Evolutionary conservation across 2,329 filamentous ascomycete genomes (phyloP).

Genomic region (Aureobasidium sp.): DNA sequence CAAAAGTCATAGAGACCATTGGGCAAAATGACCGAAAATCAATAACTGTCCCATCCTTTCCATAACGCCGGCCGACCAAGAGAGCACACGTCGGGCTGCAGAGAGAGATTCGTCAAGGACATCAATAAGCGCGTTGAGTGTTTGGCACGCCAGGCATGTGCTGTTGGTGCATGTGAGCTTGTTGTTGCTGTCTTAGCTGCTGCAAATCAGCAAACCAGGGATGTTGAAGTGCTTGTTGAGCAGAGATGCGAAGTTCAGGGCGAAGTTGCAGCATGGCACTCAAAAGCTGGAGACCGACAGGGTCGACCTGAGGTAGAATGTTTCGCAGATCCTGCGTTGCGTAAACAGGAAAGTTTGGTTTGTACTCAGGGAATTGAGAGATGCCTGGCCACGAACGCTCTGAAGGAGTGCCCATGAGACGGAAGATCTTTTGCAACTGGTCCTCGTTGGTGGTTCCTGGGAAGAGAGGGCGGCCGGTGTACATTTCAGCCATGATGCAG

Average conservation of each 20-base stretch:
- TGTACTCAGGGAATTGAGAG: slow-evolving; percentile 94
- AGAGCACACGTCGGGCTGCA: not conserved
- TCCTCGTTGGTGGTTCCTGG: slow-evolving; percentile 98
- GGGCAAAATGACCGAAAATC: not conserved
- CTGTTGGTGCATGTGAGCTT: slow-evolving; percentile 16
- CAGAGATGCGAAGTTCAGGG: slow-evolving; percentile 85
- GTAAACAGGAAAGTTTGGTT: slow-evolving; percentile 88
- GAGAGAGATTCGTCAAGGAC: not conserved
- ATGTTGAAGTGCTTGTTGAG: slow-evolving; percentile 77
- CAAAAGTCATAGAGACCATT: too few species aligned
- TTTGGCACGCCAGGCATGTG: slow-evolving; percentile 18
- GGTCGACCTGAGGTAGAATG: slow-evolving; percentile 86
- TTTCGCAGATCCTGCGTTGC: slow-evolving; percentile 82
- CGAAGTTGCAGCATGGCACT: slow-evolving; percentile 86
- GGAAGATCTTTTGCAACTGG: slow-evolving; percentile 93
- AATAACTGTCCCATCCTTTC: not conserved
- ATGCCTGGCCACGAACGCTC: slow-evolving; percentile 95
- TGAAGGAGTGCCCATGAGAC: slow-evolving; percentile 95
- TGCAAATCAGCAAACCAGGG: slow-evolving; percentile 82
- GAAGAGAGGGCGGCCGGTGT: slow-evolving; percentile 89
- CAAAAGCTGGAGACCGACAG: slow-evolving; percentile 76
- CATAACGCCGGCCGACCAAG: slow-evolving; percentile 3
- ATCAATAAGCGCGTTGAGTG: slow-evolving; percentile 19
- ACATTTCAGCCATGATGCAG: slow-evolving; percentile 99
- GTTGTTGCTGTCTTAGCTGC: slow-evolving; percentile 32